These are phyloP conservation scores for Ogataea henricii DNA, from an alignment of 805 yeast species.

Conservation along the genomic window DNA sequence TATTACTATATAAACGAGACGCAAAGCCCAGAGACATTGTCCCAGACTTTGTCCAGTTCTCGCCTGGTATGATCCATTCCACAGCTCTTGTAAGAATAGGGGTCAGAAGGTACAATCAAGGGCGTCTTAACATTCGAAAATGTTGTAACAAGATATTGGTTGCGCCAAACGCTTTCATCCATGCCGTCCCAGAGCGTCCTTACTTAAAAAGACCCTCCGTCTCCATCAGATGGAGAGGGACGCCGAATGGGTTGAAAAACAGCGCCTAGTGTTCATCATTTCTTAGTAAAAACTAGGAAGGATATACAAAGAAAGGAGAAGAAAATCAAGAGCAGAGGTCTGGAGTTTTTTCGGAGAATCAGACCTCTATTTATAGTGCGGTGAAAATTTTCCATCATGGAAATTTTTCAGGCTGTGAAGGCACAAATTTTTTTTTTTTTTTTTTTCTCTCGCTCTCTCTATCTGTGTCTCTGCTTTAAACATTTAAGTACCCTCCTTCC, in stretches of 20 bases:
- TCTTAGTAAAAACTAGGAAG: conserved; percentile 67
- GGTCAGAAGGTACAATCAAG: conserved; percentile 36
- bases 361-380: conserved; percentile 3
- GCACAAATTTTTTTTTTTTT: conserved; percentile 2
- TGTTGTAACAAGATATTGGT: conserved; percentile 35
- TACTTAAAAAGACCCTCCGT: conserved; percentile 16
- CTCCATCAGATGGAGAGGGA: conserved; percentile 27
- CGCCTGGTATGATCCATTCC: conserved; percentile 10
- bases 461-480: neutral
- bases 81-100: conserved; percentile 10
- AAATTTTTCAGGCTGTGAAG: conserved; percentile 4
- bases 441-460: neutral
- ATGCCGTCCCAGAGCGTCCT: conserved; percentile 30
- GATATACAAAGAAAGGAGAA: conserved; percentile 44
- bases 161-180: conserved; percentile 39
- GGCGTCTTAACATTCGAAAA: conserved; percentile 31
- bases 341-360: neutral
- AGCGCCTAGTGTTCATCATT: conserved; percentile 65
- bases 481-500: neutral
- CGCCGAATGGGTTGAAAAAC: conserved; percentile 38
- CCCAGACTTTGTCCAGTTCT: neutral
- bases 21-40: neutral
- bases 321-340: neutral
- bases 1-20: conserved; percentile 8
- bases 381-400: conserved; percentile 8